Percentiles rank a stretch among this genome's conserved stretches.
Evolutionary conservation across 2,329 filamentous ascomycete genomes (phyloP).

Genomic region (Aspergillus neotritici): DNA sequence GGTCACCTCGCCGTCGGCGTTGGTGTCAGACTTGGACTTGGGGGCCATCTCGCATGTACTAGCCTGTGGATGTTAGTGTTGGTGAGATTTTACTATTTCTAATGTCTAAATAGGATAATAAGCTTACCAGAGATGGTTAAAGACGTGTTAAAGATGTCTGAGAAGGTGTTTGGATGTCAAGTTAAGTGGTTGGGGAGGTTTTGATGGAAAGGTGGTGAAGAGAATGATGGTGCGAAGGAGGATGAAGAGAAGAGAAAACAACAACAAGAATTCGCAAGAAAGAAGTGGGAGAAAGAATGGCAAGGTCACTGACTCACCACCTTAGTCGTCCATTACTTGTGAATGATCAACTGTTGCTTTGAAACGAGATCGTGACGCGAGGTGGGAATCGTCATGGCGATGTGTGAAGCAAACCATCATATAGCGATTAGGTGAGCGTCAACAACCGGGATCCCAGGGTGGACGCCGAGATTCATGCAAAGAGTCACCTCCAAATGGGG

Average conservation of each 20-base stretch:
- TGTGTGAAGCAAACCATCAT: not conserved
- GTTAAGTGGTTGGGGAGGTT: not conserved
- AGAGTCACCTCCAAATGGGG: too few relatives aligned
- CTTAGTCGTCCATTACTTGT: too few relatives aligned
- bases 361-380: not conserved
- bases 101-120: too few relatives aligned
- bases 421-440: too few relatives aligned
- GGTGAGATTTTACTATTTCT: too few relatives aligned
- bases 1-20: conserved; percentile 3
- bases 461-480: too few relatives aligned
- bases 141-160: not conserved
- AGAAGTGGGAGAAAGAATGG: not conserved
- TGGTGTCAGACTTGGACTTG: not conserved
- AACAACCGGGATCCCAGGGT: too few relatives aligned
- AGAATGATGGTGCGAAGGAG: not conserved
- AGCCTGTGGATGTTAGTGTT: not conserved
- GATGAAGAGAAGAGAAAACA: not conserved
- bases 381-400: not conserved
- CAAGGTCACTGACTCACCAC: too few relatives aligned
- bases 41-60: conserved; percentile 3
- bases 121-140: not conserved
- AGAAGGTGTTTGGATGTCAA: too few relatives aligned
- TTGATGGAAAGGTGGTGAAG: not conserved
- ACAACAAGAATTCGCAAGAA: not conserved
- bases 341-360: too few relatives aligned